Base-by-base conservation (phyloP, 192 early-diverging fungal species). In the Rhizophagus sp. region DNA sequence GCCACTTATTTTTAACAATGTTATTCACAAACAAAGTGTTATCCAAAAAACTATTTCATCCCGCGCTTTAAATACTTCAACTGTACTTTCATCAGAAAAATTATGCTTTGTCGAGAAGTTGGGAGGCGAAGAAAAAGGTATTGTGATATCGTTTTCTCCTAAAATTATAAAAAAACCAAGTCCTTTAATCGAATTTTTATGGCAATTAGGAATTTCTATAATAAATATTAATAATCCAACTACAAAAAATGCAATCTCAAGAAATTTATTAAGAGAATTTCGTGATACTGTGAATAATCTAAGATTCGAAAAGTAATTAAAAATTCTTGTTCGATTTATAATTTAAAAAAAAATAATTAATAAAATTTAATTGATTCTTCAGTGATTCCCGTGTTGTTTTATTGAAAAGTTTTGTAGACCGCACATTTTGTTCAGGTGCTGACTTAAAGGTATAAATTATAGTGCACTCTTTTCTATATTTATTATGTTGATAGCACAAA, bases 351-450 rank as follows among this genome's bases (percentile, higher is more conserved):
- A 27, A 41, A 41, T 8, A 41, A 41, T 13, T 57, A 11, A 65
- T 36, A 62, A 9, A 25, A 30, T 10, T n/a, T 22, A 68, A 22
- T 68, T 13, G 25, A 15, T 63, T 61, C 27, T 76, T 74, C 82
- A 90, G 89, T 12, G 85, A 89, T 12, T 85, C 89, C 17, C 91
- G 96, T 33, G 96, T 95, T 11, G 88, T 99, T 19, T 86, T 97
- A 64, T 44, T 99, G 68, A 90, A 90, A 73, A 95, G 94, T 84
- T 62, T 88, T 25, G 96, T 97, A 2, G 85, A 91, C 36, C 85
- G 91, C 6, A 95, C 95, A 33, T 99, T 99, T 82, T 99, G 96
- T 84, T 95, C 96, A 3, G 97, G 97, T 41, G 97, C 97, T 1
- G 97, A 99, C 84, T 84, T 99, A 80, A 98, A 97, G 85, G 93